Percentiles rank a stretch among this genome's conserved stretches.
These are phyloP conservation scores for Lasiodiplodia gonubiensis DNA, from an alignment of 2,329 filamentous ascomycete genomes.

Conservation along the genomic window DNA sequence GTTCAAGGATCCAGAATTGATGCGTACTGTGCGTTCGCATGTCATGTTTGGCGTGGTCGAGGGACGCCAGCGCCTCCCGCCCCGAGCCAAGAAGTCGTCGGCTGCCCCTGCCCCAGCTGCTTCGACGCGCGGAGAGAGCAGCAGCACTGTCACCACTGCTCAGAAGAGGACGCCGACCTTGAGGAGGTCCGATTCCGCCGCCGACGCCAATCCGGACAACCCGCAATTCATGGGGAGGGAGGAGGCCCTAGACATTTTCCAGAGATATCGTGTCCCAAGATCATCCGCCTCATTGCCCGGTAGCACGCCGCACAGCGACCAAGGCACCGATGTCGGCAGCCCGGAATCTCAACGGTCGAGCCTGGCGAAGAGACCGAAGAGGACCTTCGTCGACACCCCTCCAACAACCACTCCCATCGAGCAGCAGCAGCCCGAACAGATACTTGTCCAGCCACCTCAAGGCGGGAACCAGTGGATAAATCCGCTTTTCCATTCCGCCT, in stretches of 20 bases:
- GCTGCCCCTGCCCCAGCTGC: neutral
- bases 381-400: neutral
- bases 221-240: conserved; percentile 10
- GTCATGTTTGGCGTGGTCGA: conserved; percentile 44
- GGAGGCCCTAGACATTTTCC: conserved; percentile 21
- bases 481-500: conserved; percentile 13
- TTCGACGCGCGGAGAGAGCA: conserved; percentile 17
- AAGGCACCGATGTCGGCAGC: conserved; percentile 16
- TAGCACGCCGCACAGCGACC: conserved; percentile 20
- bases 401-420: neutral
- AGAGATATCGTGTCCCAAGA: conserved; percentile 15
- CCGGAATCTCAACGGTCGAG: conserved; percentile 16
- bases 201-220: conserved; percentile 17
- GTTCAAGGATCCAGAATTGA: conserved; percentile 40
- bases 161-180: neutral
- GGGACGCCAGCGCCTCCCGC: conserved; percentile 32
- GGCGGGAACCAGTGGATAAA: neutral
- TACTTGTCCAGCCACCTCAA: conserved; percentile 13
- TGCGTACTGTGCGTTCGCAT: conserved; percentile 43
- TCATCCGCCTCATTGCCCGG: conserved; percentile 1
- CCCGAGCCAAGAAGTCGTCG: neutral
- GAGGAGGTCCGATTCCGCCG: conserved; percentile 1
- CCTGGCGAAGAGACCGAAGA: conserved; percentile 10
- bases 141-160: neutral
- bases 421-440: neutral